These are phyloP conservation scores for Rasamsonia emersonii DNA, from an alignment of 2,329 filamentous ascomycete species.

Conservation along the genomic window DNA sequence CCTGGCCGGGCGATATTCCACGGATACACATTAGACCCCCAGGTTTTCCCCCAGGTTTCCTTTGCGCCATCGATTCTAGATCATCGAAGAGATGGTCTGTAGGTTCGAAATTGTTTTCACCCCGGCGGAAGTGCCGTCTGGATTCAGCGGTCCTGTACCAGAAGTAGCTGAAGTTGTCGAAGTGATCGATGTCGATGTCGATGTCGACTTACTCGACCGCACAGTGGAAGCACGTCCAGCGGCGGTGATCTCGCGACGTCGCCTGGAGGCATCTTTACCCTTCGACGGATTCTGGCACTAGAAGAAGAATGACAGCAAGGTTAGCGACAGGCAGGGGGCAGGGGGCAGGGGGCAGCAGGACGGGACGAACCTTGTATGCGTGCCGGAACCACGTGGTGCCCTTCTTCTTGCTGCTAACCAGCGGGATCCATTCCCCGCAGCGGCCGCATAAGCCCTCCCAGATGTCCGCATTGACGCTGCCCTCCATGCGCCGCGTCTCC, in stretches of 20 bases:
- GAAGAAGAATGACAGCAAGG: conserved; percentile 8
- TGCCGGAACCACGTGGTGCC: conserved; percentile 89
- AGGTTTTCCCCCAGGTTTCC: too few species aligned
- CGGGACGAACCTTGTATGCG: conserved; percentile 64
- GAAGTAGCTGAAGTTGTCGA: too few species aligned
- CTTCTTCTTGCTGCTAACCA: conserved; percentile 71
- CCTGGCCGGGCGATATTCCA: too few species aligned
- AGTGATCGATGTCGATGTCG: too few species aligned
- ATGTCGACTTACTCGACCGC: too few species aligned
- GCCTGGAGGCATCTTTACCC: conserved; percentile 62
- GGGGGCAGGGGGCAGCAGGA: background rate
- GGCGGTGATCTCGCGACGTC: conserved; percentile 53
- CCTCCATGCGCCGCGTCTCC: conserved; percentile 63
- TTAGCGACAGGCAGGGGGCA: conserved; percentile 9
- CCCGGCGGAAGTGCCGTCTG: too few species aligned
- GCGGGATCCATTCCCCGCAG: conserved; percentile 24
- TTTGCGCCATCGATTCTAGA: too few species aligned
- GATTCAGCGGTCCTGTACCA: too few species aligned
- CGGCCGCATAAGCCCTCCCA: conserved; percentile 31
- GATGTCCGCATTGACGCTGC: conserved; percentile 60
- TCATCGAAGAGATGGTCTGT: too few species aligned
- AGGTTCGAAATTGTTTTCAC: too few species aligned
- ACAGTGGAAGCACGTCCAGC: too few species aligned
- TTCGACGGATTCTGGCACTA: conserved; percentile 65
- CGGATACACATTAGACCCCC: too few species aligned